A percentile compares a stretch with the other conserved stretches of the same genome.
Conservation (phyloP, 768 basidiomycete species). For the Leccinum ochraceum region DNA sequence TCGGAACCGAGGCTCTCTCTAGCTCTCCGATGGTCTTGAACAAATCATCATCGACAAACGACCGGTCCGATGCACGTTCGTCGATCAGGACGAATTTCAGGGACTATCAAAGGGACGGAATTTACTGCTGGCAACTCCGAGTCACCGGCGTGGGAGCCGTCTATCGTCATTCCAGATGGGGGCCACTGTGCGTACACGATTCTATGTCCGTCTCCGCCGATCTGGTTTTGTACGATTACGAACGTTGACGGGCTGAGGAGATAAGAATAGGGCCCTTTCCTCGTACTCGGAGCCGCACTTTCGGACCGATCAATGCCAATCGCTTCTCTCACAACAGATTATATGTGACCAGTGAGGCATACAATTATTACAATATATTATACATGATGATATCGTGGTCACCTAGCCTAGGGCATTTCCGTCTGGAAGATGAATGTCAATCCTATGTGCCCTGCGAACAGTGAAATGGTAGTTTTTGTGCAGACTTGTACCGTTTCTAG, state of each 20-base stretch:
- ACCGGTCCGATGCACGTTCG: neutral
- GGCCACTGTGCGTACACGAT: neutral
- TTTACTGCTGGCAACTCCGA: neutral
- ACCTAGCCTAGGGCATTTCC: neutral
- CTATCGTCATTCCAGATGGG: neutral
- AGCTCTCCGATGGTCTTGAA: slow-evolving; percentile 8
- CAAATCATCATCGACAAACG: neutral
- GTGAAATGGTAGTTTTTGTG: neutral
- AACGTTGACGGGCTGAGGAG: slow-evolving; percentile 11
- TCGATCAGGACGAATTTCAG: neutral
- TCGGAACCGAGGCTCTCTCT: slow-evolving; percentile 4
- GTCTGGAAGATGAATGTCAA: neutral
- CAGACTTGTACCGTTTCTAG: neutral
- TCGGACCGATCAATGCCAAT: slow-evolving; percentile 11
- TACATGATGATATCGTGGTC: neutral
- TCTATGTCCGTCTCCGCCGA: neutral
- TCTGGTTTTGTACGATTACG: neutral
- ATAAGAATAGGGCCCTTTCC: slow-evolving; percentile 7
- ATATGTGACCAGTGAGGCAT: slow-evolving; percentile 9
- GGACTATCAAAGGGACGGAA: neutral
- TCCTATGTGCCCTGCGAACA: slow-evolving; percentile 6
- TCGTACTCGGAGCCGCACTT: slow-evolving; percentile 7
- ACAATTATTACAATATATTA: neutral
- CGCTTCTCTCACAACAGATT: slow-evolving; percentile 13
- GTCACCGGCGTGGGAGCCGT: slow-evolving; percentile 6